Base-by-base conservation (phyloP, 768 basidiomycete genomes). In the Strobilomyces dryophilus region DNA sequence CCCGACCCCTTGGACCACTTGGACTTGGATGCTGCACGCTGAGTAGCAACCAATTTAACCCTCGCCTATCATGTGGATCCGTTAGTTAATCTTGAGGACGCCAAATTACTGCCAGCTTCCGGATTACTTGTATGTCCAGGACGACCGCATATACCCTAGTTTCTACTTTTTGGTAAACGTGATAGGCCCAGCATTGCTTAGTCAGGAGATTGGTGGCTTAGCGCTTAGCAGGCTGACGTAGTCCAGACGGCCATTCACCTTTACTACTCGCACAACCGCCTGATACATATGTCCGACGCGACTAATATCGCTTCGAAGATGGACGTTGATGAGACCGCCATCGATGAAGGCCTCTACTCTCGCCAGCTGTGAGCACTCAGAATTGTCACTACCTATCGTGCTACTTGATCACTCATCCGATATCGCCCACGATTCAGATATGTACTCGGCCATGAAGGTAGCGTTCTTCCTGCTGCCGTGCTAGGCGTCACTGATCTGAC, bases 371-470 rank as follows among this genome's bases (percentile, higher is more conserved):
- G 71, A 79, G 91, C 72, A 49, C 47, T 37, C 39, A 49, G 20
- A 60, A 43, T 47, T 45, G 45, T 60, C 49, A 32, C 60, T 48
- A 45, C 37, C 27, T 39, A 63, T 62, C 55, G 32, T 24, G 12
- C 49, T 31, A 14, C 29, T 27, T 42, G 43, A 70, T 60, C 53
- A 24, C 56, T 56, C 27, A 54, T 49, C n/a, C 24, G 52, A 65
- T 60, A 37, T 60, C 44, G 49, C 60, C 48, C 51, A 46, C 48
- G 59, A 40, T 44, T 53, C 54, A 90, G 92, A 61, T 98, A 98
- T 69, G 95, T 98, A 10, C 83, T 98, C 26, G 95, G 95, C 29
- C 93, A 98, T 69, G 95, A 98, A 81, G 95, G 95, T 92, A 50
- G 42, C 49, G 12, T 27, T 5, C 10, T 20, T 12, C 47, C 27